Conservation (phyloP, 2,329 filamentous ascomycete species). For the Colletotrichum incanum region DNA sequence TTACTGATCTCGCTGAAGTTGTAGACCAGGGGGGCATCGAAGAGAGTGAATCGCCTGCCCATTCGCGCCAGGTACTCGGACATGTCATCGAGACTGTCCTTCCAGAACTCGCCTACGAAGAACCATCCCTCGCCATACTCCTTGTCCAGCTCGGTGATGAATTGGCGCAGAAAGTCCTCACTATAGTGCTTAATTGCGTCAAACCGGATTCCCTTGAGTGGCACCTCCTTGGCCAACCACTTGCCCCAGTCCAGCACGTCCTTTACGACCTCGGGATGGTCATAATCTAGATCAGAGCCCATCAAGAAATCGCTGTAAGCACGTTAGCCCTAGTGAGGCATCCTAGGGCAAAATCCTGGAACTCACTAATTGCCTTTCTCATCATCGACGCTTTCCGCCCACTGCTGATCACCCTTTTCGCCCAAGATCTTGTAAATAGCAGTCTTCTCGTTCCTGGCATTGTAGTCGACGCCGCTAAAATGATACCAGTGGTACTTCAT, state of each 20-base stretch:
- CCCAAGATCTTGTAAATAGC: slow-evolving; percentile 79
- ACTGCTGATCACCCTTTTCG: slow-evolving; percentile 69
- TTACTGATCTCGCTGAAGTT: slow-evolving; percentile 76
- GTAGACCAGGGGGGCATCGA: slow-evolving; percentile 79
- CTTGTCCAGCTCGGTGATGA: slow-evolving; percentile 71
- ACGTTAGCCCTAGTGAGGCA: slow-evolving; percentile 68
- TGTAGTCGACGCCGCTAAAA: slow-evolving; percentile 80
- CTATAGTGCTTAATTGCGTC: slow-evolving; percentile 83
- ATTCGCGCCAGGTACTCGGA: slow-evolving; percentile 57
- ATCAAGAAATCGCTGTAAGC: slow-evolving; percentile 76
- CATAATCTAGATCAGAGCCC: slow-evolving; percentile 80
- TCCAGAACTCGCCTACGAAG: slow-evolving; percentile 58
- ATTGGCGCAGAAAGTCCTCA: slow-evolving; percentile 76
- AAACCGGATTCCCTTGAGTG: slow-evolving; percentile 77
- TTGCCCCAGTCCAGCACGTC: slow-evolving; percentile 78
- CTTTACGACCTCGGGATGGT: slow-evolving; percentile 72
- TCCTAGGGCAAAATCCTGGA: slow-evolving; percentile 69
- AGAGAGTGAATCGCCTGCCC: slow-evolving; percentile 72
- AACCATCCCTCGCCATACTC: slow-evolving; percentile 57
- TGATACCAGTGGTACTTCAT: slow-evolving; percentile 80
- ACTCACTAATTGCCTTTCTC: slow-evolving; percentile 75
- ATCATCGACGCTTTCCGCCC: slow-evolving; percentile 71
- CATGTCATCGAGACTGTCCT: slow-evolving; percentile 55
- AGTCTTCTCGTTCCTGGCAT: slow-evolving; percentile 70
- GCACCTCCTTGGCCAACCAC: slow-evolving; percentile 76